These are phyloP conservation scores for Dryas alaskensis DNA, from an alignment of 306 rosid genomes.

Conservation along the genomic window DNA sequence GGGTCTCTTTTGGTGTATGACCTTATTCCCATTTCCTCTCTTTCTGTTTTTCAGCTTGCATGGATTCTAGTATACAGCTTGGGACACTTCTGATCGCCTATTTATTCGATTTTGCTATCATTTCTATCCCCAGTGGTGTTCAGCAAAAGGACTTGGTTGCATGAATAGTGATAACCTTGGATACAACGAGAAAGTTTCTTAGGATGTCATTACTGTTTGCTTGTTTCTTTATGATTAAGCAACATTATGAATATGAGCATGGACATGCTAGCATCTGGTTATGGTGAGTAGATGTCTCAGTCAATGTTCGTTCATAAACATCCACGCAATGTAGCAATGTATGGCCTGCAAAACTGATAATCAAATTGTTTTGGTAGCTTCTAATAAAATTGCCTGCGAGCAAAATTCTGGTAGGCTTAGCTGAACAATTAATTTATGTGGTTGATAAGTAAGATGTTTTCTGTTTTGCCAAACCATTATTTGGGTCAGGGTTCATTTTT, in stretches of 20 bases:
- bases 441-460: not conserved
- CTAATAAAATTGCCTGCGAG: conserved; percentile 38
- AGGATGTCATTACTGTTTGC: conserved; percentile 31
- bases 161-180: conserved; percentile 13
- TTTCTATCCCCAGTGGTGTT: conserved; percentile 25
- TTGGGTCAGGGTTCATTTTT: not conserved
- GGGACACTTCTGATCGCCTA: conserved; percentile 77
- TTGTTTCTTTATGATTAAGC: conserved; percentile 33
- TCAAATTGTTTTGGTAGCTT: conserved; percentile 27
- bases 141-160: conserved; percentile 28
- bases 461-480: not conserved
- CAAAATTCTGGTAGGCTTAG: conserved; percentile 26
- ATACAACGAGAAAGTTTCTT: conserved; percentile 27
- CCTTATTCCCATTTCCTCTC: conserved; percentile 2
- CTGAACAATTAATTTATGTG: not conserved
- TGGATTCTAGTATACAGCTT: conserved; percentile 93
- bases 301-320: conserved; percentile 30
- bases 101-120: conserved; percentile 29
- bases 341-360: conserved; percentile 30
- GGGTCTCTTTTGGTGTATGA: not conserved
- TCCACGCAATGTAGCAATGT: conserved; percentile 29
- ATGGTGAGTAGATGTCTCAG: conserved; percentile 38
- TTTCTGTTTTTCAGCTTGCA: conserved; percentile 62
- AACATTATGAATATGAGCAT: conserved; percentile 38
- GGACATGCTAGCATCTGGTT: conserved; percentile 39